These are phyloP conservation scores for Xylariomycetidae sp. DNA, from an alignment of 2,329 filamentous ascomycete species.

Conservation along the genomic window DNA sequence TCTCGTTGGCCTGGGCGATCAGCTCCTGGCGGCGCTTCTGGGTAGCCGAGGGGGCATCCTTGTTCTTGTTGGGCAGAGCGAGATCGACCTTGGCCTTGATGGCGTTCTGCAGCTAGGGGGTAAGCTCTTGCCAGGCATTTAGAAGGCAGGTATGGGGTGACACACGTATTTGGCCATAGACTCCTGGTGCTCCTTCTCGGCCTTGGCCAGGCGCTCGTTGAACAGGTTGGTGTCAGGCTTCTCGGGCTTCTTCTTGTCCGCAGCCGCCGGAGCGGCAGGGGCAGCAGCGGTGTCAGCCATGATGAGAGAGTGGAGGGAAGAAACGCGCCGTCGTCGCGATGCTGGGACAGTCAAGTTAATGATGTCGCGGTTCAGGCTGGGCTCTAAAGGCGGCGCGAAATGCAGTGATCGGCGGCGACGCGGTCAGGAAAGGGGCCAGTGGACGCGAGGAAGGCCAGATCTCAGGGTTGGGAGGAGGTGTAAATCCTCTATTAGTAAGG, in stretches of 20 bases:
- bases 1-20: constrained; percentile 72
- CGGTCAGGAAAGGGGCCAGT: too few relatives aligned
- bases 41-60: constrained; percentile 73
- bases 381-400: not conserved
- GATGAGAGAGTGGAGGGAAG: constrained; percentile 9
- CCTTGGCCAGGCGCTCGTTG: constrained; percentile 71
- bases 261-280: constrained; percentile 39
- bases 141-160: constrained; percentile 1
- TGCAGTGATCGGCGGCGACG: not conserved
- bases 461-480: constrained; percentile 20
- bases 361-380: constrained; percentile 6
- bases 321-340: too few relatives aligned
- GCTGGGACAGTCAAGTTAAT: constrained; percentile 6
- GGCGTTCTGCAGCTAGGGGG: constrained; percentile 59
- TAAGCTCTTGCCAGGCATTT: constrained; percentile 8
- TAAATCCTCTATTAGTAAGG: constrained; percentile 1
- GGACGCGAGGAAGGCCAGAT: constrained; percentile 20
- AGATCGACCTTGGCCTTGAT: constrained; percentile 84
- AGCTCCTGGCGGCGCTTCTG: constrained; percentile 83
- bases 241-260: constrained; percentile 57
- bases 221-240: constrained; percentile 83
- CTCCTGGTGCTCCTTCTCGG: constrained; percentile 79
- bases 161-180: constrained; percentile 55
- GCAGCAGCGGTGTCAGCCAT: constrained; percentile 48
- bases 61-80: constrained; percentile 64